Evolutionary conservation across 805 yeast species (phyloP).

Genomic region (Cyberlindnera maclurae): DNA sequence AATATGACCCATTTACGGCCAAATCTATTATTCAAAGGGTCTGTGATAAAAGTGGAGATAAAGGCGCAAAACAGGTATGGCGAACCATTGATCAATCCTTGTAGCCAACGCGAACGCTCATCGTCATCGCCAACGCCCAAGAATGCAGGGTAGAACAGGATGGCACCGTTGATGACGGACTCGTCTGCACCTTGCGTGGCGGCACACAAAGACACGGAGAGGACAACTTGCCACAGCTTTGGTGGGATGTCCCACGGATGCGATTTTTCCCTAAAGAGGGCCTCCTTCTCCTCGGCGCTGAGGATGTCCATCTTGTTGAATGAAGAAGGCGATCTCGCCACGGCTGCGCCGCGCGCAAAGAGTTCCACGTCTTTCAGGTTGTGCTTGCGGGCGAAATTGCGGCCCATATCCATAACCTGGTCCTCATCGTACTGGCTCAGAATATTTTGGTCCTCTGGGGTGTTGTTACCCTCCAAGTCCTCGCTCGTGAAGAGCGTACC

Average conservation of each 20-base stretch:
- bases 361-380: conserved; percentile 40
- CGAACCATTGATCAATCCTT: conserved; percentile 61
- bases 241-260: conserved; percentile 38
- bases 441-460: conserved; percentile 33
- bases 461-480: conserved; percentile 2
- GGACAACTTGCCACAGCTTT: conserved; percentile 47
- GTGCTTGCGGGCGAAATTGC: conserved; percentile 53
- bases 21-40: conserved; percentile 44
- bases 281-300: conserved; percentile 46
- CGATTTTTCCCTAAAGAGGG: conserved; percentile 38
- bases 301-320: conserved; percentile 53
- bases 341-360: conserved; percentile 59
- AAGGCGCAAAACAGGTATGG: conserved; percentile 61
- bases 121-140: conserved; percentile 44
- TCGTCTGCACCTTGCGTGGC: conserved; percentile 81
- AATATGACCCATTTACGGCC: conserved; percentile 67
- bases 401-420: conserved; percentile 64
- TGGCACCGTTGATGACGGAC: conserved; percentile 68
- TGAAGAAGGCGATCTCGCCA: conserved; percentile 54
- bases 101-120: conserved; percentile 45
- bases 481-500: conserved; percentile 5
- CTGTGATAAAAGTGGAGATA: conserved; percentile 59
- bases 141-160: conserved; percentile 48
- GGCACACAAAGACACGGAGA: conserved; percentile 69
- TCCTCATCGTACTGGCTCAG: conserved; percentile 51